Conservation (phyloP, 176 grass and related monocot species). For the Pontederia paniculata region DNA sequence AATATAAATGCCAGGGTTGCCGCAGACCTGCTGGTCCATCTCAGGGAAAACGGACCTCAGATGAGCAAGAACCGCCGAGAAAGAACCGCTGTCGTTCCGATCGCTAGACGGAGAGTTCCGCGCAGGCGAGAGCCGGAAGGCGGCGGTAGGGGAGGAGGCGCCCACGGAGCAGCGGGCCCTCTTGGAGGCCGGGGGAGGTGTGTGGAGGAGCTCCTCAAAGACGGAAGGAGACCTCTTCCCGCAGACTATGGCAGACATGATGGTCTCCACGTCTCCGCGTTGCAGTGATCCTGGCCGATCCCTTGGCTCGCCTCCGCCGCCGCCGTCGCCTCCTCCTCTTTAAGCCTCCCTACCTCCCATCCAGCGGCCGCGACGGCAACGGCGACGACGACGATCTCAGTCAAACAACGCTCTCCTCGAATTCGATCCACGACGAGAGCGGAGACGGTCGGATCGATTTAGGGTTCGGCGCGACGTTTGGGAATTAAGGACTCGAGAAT, state of each 20-base stretch:
- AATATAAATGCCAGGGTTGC: background rate
- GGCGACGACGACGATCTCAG: too few relatives aligned
- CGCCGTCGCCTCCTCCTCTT: too few relatives aligned
- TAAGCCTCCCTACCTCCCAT: too few relatives aligned
- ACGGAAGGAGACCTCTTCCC: conserved; percentile 97
- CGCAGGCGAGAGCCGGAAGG: background rate
- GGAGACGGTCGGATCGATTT: too few relatives aligned
- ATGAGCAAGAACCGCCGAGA: conserved; percentile 22
- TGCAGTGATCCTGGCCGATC: conserved; percentile 5
- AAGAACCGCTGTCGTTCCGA: conserved; percentile 14
- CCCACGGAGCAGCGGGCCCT: conserved; percentile 40
- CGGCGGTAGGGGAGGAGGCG: conserved; percentile 21
- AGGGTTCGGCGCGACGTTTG: too few relatives aligned
- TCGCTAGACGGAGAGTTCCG: background rate
- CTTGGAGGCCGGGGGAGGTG: conserved; percentile 46
- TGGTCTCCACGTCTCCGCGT: conserved; percentile 30
- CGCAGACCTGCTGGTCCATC: conserved; percentile 73
- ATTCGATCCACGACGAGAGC: too few relatives aligned
- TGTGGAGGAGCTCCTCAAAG: conserved; percentile 82
- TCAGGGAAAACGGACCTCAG: conserved; percentile 47
- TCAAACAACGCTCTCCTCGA: too few relatives aligned
- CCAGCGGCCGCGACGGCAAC: too few relatives aligned
- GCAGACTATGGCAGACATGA: conserved; percentile 95
- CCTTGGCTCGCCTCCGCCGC: background rate
- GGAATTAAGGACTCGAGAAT: too few relatives aligned